Conservation (phyloP, 768 basidiomycete species). For the Roridomyces roridus region DNA sequence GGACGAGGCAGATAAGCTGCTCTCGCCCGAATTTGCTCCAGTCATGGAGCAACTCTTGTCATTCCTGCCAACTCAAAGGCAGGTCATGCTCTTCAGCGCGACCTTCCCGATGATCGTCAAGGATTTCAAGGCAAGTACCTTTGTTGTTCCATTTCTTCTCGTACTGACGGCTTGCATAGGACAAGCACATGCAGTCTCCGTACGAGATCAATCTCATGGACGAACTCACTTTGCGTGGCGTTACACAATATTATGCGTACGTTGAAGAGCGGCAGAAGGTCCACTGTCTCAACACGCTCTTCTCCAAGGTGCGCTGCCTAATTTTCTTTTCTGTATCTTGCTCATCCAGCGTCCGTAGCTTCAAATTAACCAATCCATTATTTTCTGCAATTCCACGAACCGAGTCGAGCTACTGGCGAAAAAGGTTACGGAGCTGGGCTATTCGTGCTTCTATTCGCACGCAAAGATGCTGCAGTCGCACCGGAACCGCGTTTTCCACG, state of each 20-base stretch:
- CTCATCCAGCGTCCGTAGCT: slow-evolving; percentile 56
- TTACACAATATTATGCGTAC: slow-evolving; percentile 99
- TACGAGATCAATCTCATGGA: slow-evolving; percentile 99
- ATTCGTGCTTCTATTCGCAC: slow-evolving; percentile 99
- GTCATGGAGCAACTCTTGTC: slow-evolving; percentile 96
- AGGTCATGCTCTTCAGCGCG: slow-evolving; percentile 99
- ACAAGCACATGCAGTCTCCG: slow-evolving; percentile 94
- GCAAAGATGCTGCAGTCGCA: slow-evolving; percentile 99
- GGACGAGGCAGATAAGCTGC: slow-evolving; percentile 99
- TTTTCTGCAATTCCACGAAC: slow-evolving; percentile 99
- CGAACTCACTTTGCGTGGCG: slow-evolving; percentile 96
- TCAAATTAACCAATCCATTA: slow-evolving; percentile 99
- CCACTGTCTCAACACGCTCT: slow-evolving; percentile 98
- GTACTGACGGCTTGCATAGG: slow-evolving; percentile 51
- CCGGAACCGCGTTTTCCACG: slow-evolving; percentile 99
- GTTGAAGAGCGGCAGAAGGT: slow-evolving; percentile 99
- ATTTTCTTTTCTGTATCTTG: neutral
- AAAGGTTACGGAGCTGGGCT: slow-evolving; percentile 98
- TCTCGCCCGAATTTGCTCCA: slow-evolving; percentile 96
- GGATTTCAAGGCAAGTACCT: slow-evolving; percentile 95
- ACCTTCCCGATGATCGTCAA: slow-evolving; percentile 99
- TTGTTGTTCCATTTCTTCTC: slow-evolving; percentile 5
- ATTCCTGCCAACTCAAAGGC: slow-evolving; percentile 83
- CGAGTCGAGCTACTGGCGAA: slow-evolving; percentile 99
- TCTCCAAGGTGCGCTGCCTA: slow-evolving; percentile 80